Evolutionary conservation across 768 basidiomycete species (phyloP).

Genomic region (Naganishia friedmannii): DNA sequence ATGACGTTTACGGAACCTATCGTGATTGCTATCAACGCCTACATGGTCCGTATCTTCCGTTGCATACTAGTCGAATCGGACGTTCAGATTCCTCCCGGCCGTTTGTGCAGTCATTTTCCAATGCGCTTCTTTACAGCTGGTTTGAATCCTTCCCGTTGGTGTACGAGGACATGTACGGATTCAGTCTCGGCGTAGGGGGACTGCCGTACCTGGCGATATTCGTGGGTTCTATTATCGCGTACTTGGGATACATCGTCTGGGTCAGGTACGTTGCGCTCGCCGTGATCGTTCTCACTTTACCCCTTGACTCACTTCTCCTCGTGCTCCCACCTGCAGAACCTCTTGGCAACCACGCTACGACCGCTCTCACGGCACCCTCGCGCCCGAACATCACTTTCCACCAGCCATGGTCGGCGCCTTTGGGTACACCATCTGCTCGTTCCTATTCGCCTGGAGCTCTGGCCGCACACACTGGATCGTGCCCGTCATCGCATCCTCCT

Average conservation of each 20-base stretch:
- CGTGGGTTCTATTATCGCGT: conserved; percentile 35
- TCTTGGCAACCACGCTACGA: conserved; percentile 5
- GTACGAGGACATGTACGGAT: conserved; percentile 41
- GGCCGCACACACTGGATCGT: conserved; percentile 42
- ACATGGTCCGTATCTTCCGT: conserved; percentile 35
- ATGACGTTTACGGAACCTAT: conserved; percentile 46
- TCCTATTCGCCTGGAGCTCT: conserved; percentile 40
- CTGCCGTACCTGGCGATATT: conserved; percentile 44
- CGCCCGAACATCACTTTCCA: conserved; percentile 15
- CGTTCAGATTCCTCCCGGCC: conserved; percentile 30
- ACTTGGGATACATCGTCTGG: conserved; percentile 34
- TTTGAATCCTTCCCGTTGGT: conserved; percentile 51
- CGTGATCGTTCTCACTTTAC: too few relatives aligned
- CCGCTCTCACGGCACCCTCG: neutral
- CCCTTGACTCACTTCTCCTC: neutral
- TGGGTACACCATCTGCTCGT: conserved; percentile 2
- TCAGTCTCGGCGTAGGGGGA: conserved; percentile 35
- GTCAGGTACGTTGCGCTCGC: conserved; percentile 22
- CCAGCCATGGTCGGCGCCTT: conserved; percentile 3
- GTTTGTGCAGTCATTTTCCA: conserved; percentile 9
- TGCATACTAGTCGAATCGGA: conserved; percentile 32
- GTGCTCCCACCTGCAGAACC: neutral
- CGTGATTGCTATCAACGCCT: conserved; percentile 47
- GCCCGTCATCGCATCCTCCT: conserved; percentile 33
- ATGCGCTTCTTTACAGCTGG: conserved; percentile 35